Evolutionary conservation across 768 basidiomycete species (phyloP), one percentile per base, ranked within the genome.

Genomic region (Thelephora aurantiotincta): DNA sequence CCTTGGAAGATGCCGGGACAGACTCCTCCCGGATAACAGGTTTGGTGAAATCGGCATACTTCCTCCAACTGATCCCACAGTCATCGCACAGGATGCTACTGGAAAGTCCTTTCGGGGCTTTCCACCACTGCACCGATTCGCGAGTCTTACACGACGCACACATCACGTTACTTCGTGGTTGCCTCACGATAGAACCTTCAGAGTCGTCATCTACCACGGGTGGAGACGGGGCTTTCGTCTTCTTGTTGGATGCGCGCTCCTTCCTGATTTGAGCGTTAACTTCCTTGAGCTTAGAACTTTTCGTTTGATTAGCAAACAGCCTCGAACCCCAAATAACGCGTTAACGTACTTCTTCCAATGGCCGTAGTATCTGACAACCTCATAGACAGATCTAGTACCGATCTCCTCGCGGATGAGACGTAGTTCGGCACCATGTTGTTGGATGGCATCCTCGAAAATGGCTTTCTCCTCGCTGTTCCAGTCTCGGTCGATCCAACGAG

Each of bases 11-110:
- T 23, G 67, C 58, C 0, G 73, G 66, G 1, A 73, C 56, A 0
- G 73, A 67, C 42, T 86, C 84, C 48, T 89, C 85, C 23, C 84
- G 74, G 16, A 78, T 49, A 7, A 80, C 79, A 36, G 84, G 71
- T 20, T 84, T 79, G 54, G 81, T 87, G 44, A 92, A 68, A 54
- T 93, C 90, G 0, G 88, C 91, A 60, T 96, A 96, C 64, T 93
- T 96, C 55, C 91, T 72, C 83, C 89, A 96, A 53, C 83, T 84
- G 41, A 78, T 74, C 11, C 91, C 91, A 57, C 91, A 96, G 23
- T 63, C 70, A 42, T 93, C 87, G 59, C 91, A 96, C 46, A 94
- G 76, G 35, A 90, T 74, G 50, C 71, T 73, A 1, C 82, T 82
- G 0, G 71, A 62, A n/a, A 93, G 72, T 18, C 83, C 85, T 58